phyloP scores from a whole-genome alignment of 768 basidiomycete species.

The Cyclocybe aegerita region DNA sequence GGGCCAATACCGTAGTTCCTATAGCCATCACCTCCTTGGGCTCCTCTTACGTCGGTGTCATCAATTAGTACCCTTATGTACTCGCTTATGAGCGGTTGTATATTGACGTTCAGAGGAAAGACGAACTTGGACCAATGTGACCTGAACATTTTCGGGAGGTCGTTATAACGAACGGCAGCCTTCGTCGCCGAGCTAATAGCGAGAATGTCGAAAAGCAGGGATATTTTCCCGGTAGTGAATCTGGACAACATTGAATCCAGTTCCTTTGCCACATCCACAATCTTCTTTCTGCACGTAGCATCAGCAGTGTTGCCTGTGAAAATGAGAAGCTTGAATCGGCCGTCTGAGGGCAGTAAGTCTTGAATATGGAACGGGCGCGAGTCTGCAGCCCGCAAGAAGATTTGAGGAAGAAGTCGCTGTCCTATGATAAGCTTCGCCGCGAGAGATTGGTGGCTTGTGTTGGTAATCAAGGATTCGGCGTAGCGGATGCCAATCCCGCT shows the following conservation, averaged over 20 bases:
- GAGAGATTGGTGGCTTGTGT: constrained; percentile 31
- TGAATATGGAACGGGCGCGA: constrained; percentile 51
- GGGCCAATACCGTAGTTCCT: constrained; percentile 49
- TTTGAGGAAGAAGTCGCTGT: constrained; percentile 50
- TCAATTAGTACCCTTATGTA: constrained; percentile 56
- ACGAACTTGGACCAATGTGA: constrained; percentile 63
- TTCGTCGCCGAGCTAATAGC: constrained; percentile 38
- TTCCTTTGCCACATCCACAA: constrained; percentile 31
- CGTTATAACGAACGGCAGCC: constrained; percentile 39
- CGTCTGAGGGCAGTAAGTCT: constrained; percentile 49
- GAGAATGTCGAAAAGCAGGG: constrained; percentile 42
- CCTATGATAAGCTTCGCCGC: constrained; percentile 47
- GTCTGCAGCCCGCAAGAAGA: constrained; percentile 51
- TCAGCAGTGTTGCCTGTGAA: constrained; percentile 48
- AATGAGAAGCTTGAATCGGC: constrained; percentile 53
- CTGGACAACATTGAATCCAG: constrained; percentile 29
- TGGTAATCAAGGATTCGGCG: constrained; percentile 42
- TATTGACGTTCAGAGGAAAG: not conserved
- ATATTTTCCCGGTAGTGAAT: constrained; percentile 27
- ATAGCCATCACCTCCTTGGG: constrained; percentile 55
- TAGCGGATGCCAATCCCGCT: constrained; percentile 59
- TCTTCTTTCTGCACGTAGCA: constrained; percentile 23
- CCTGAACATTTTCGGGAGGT: constrained; percentile 45
- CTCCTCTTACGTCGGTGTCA: constrained; percentile 44
- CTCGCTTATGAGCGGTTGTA: not conserved